Percentiles rank a stretch among this genome's conserved stretches.
phyloP scores from a whole-genome alignment of 148 eudicot species.

The Chenopodium berlandieri region DNA sequence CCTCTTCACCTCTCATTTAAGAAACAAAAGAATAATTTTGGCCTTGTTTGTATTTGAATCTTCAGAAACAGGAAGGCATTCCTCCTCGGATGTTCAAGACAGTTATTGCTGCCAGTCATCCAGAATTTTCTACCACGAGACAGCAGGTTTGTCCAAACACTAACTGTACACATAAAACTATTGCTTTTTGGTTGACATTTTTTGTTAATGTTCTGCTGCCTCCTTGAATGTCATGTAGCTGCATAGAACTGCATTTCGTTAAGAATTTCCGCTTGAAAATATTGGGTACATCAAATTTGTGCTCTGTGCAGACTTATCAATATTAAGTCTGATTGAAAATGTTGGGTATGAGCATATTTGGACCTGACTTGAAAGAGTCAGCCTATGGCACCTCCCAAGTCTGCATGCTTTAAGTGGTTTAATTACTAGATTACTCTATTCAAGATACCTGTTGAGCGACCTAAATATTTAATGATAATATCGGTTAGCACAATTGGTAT shows the following conservation, averaged over 20 bases:
- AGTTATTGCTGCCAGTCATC: slow-evolving; percentile 97
- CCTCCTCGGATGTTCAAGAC: slow-evolving; percentile 97
- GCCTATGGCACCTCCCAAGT: not conserved
- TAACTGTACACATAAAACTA: not conserved
- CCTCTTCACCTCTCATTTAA: not conserved
- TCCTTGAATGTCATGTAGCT: not conserved
- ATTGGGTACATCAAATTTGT: not conserved
- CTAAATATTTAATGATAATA: not conserved
- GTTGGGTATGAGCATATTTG: not conserved
- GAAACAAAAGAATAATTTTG: not conserved
- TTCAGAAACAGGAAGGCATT: slow-evolving; percentile 91
- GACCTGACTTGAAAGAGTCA: not conserved
- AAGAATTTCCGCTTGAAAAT: not conserved
- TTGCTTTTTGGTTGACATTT: not conserved
- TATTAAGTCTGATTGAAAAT: too few relatives aligned
- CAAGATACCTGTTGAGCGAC: not conserved
- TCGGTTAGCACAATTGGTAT: not conserved
- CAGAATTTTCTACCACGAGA: slow-evolving; percentile 94
- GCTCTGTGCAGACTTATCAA: not conserved
- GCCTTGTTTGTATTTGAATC: slow-evolving; percentile 11
- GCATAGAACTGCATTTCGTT: not conserved
- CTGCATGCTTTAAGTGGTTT: too few relatives aligned
- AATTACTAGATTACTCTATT: too few relatives aligned
- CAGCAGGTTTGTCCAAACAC: slow-evolving; percentile 63
- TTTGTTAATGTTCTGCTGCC: not conserved